Conservation (phyloP, 2,329 filamentous ascomycete species). For the Emericellopsis cladophorae region DNA sequence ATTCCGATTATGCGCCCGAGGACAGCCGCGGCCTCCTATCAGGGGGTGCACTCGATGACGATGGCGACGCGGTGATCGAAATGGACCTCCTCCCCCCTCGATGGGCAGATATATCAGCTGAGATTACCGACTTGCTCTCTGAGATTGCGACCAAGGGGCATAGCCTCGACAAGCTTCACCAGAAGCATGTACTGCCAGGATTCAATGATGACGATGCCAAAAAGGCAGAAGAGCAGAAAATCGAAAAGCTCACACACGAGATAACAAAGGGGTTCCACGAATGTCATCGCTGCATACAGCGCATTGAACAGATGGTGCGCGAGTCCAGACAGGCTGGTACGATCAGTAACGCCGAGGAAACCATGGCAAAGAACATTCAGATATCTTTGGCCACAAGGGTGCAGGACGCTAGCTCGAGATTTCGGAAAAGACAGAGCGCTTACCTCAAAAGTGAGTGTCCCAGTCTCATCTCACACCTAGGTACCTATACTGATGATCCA, state of each 20-base stretch:
- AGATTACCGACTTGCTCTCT: slow-evolving; percentile 72
- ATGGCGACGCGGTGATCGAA: slow-evolving; percentile 92
- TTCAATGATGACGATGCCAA: slow-evolving; percentile 94
- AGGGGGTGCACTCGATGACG: slow-evolving; percentile 62
- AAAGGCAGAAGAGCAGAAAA: slow-evolving; percentile 74
- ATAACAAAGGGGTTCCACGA: slow-evolving; percentile 84
- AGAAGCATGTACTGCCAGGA: slow-evolving; percentile 91
- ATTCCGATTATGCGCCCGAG: slow-evolving; percentile 43
- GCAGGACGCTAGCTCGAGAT: slow-evolving; percentile 81
- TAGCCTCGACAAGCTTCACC: slow-evolving; percentile 81
- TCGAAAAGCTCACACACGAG: slow-evolving; percentile 79
- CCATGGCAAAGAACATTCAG: slow-evolving; percentile 93
- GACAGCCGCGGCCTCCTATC: slow-evolving; percentile 72
- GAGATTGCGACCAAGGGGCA: slow-evolving; percentile 74
- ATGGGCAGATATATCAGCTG: slow-evolving; percentile 92
- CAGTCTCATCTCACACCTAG: not conserved
- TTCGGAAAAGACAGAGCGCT: slow-evolving; percentile 93
- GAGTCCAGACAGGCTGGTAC: slow-evolving; percentile 63
- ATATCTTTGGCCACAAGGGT: slow-evolving; percentile 79
- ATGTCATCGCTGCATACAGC: slow-evolving; percentile 80
- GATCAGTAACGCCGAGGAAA: slow-evolving; percentile 74
- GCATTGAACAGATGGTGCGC: slow-evolving; percentile 75
- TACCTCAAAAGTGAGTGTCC: slow-evolving; percentile 72
- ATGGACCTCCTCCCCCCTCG: slow-evolving; percentile 94
- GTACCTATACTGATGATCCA: slow-evolving; percentile 1